Base-by-base conservation (phyloP, 1,139 yeast species). In the Blastobotrys petasosporus region DNA sequence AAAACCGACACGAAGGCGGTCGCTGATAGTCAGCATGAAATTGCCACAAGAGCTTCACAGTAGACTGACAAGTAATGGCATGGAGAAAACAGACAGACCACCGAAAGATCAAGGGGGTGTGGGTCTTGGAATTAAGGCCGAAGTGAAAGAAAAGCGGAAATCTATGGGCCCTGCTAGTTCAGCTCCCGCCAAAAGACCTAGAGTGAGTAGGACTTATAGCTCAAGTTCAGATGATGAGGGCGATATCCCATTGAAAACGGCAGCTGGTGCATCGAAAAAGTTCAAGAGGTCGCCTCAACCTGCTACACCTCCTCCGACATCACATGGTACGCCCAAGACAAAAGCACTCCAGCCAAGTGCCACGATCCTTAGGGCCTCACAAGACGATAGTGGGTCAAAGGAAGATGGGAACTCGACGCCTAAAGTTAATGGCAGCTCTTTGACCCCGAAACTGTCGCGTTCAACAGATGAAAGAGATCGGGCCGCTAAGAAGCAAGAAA, bases 171-270 rank as follows among this genome's bases (percentile, higher is more conserved):
- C 25, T 20, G 25, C 25, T 7, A 20, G 25, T 20, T 20, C 25
- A 2, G 31, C 32, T 6, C 34, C 25, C 16, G 10, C 47, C 20
- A 54, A 54, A 32, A 33, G 53, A 39, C 54, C 40, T n/a, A 46
- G 53, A 32, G 47, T 53, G 28, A 53, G 48, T 32, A 35, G 56
- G 42, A 47, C 53, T 20, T 54, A 54, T 39, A 54, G 56, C 6
- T 38, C 48, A 6, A 42, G 45, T n/a, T 44, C 49, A 2, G 50
- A 50, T 7, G 43, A 41, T 25, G 57, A 54, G 2, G 46, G 42
- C 15, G 52, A 51, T 13, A 33, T 41, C 3, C 49, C 51, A 3
- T 37, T 50, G 25, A 34, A 35, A 17, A 28, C 43, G 3, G 39
- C 41, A 23, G 44, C 44, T 7, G 28, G 9, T 16, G 36, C 36